These are phyloP conservation scores for Sisymbrium irio DNA, from an alignment of 345 rosid species.

Conservation along the genomic window DNA sequence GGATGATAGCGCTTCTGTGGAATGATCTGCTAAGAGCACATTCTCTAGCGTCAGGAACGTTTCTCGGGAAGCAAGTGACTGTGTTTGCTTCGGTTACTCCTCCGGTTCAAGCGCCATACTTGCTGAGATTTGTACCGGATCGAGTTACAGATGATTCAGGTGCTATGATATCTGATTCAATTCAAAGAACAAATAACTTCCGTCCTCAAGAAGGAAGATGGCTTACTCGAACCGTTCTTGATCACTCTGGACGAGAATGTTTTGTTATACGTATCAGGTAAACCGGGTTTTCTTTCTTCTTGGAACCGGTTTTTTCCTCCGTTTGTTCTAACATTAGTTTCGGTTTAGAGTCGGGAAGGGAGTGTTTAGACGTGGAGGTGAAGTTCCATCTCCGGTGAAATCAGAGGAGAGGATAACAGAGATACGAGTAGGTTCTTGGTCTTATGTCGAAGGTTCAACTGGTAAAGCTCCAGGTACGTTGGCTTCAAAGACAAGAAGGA, in stretches of 20 bases:
- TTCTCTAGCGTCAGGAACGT: constrained; percentile 52
- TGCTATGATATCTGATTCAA: constrained; percentile 83
- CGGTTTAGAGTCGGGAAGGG: constrained; percentile 67
- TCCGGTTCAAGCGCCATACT: constrained; percentile 80
- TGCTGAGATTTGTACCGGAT: constrained; percentile 88
- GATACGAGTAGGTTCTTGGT: constrained; percentile 88
- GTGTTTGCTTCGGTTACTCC: constrained; percentile 71
- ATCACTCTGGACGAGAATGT: constrained; percentile 84
- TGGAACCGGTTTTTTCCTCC: not conserved
- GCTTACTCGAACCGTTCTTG: constrained; percentile 90
- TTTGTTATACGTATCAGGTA: constrained; percentile 79
- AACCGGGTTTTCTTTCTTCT: not conserved
- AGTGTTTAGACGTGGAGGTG: constrained; percentile 82
- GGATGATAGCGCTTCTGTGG: constrained; percentile 51
- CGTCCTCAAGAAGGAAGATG: constrained; percentile 91
- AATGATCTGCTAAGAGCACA: constrained; percentile 72
- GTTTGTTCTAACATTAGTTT: not conserved
- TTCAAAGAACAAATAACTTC: constrained; percentile 61
- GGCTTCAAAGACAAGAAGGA: not conserved
- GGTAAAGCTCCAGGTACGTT: constrained; percentile 91
- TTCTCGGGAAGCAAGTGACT: constrained; percentile 44
- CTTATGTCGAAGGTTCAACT: constrained; percentile 76
- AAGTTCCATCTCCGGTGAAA: constrained; percentile 62
- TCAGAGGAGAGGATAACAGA: constrained; percentile 76
- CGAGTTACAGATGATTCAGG: constrained; percentile 90